Percentiles rank a stretch among this genome's conserved stretches.
These are phyloP conservation scores for Fomitopsis pinicola DNA, from an alignment of 1,284 basidiomycete genomes.

Conservation along the genomic window DNA sequence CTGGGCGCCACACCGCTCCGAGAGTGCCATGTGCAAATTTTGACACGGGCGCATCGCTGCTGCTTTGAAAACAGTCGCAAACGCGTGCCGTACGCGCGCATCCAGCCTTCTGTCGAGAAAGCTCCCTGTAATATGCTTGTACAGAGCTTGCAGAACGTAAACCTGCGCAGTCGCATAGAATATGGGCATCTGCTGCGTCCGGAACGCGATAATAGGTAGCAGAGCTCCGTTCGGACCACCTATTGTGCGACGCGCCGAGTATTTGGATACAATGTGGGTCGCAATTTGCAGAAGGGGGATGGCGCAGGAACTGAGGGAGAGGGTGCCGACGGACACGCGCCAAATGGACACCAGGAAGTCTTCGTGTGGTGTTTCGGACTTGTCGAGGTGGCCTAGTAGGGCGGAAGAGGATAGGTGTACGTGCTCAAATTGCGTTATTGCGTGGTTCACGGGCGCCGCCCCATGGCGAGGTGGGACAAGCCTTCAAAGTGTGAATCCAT, in stretches of 20 bases:
- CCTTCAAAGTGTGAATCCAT: conserved; percentile 14
- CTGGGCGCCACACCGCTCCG: conserved; percentile 21
- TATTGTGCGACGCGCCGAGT: conserved; percentile 31
- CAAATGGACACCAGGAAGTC: conserved; percentile 29
- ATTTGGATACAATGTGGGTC: conserved; percentile 27
- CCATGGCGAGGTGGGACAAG: conserved; percentile 30
- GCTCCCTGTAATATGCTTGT: conserved; percentile 13
- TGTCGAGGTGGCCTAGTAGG: conserved; percentile 28
- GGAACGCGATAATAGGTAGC: conserved; percentile 33
- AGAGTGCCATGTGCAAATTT: conserved; percentile 2
- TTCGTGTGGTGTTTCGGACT: conserved; percentile 14
- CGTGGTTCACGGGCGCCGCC: conserved; percentile 33
- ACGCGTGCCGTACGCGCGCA: conserved; percentile 21
- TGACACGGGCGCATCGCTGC: conserved; percentile 12
- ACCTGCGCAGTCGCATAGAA: conserved; percentile 29
- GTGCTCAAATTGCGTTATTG: conserved; percentile 34
- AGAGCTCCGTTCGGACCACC: conserved; percentile 8
- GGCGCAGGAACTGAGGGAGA: conserved; percentile 25
- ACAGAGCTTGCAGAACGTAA: conserved; percentile 27
- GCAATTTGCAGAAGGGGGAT: conserved; percentile 24
- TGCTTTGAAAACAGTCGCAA: conserved; percentile 16
- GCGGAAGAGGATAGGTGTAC: conserved; percentile 30
- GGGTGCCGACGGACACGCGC: conserved; percentile 32
- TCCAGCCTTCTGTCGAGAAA: conserved; percentile 21
- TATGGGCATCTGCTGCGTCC: conserved; percentile 37